Percentiles rank a stretch among this genome's conserved stretches.
Evolutionary conservation across 805 yeast species (phyloP).

Genomic region (Pichia nakasei): DNA sequence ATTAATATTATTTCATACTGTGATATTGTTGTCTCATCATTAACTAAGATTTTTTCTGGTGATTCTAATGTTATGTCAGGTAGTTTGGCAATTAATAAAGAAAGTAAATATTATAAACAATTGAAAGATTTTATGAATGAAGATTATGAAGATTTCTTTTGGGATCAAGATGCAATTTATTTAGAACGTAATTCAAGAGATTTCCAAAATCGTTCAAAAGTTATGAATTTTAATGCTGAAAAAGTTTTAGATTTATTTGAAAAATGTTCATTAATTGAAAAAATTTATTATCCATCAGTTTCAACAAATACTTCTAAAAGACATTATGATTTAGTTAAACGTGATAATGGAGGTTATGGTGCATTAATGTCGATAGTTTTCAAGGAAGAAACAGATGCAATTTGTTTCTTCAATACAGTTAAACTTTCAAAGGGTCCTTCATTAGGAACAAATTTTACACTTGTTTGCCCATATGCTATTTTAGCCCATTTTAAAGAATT

Average conservation of each 20-base stretch:
- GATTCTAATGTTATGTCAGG: constrained; percentile 97
- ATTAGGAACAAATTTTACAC: constrained; percentile 80
- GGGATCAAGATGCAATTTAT: constrained; percentile 92
- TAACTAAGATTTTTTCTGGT: constrained; percentile 89
- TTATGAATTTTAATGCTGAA: constrained; percentile 48
- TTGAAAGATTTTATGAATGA: constrained; percentile 44
- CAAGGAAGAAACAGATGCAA: constrained; percentile 53
- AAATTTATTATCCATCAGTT: constrained; percentile 64
- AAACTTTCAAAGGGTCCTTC: constrained; percentile 81
- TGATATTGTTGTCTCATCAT: constrained; percentile 80
- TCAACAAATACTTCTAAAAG: constrained; percentile 34
- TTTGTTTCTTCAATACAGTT: constrained; percentile 62
- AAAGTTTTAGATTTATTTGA: constrained; percentile 46
- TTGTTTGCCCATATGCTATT: constrained; percentile 84
- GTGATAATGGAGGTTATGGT: constrained; percentile 78
- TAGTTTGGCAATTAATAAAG: constrained; percentile 68
- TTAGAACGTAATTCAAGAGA: constrained; percentile 92
- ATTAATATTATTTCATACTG: constrained; percentile 71
- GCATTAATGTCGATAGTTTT: constrained; percentile 74
- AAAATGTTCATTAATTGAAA: constrained; percentile 44
- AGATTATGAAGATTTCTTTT: constrained; percentile 63
- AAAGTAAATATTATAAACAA: constrained; percentile 38
- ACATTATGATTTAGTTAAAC: constrained; percentile 65
- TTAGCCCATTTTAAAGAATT: constrained; percentile 79
- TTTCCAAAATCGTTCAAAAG: constrained; percentile 53